Evolutionary conservation across 352 stramenopile genomes (phyloP), one percentile per base, ranked within the genome.

Genomic region (Globisporangium okanoganense): DNA sequence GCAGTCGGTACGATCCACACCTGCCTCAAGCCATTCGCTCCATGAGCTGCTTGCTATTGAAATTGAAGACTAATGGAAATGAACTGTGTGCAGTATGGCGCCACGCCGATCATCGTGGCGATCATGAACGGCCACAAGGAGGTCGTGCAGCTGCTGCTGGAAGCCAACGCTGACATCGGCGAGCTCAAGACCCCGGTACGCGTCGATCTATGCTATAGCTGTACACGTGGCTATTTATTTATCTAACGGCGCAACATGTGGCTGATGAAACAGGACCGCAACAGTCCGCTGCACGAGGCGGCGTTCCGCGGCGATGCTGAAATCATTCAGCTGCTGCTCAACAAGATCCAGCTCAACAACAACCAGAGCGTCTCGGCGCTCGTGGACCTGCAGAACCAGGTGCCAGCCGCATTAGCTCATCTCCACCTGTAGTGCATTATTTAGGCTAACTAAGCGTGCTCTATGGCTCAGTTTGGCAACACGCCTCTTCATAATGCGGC

Each of bases 401-500:
- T 87, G 3, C 12, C 10, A 29, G n/a, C 4, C 38, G 5, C 14
- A 5, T 44, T 44, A 44, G 38, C 8, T 18, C 16, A 10, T 44
- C 14, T n/a, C 36, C 36, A 5, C 36, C 36, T 2, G 2, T 8
- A 20, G 20, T 6, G 38, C 14, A 6, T 22, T 27, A 36, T n/a
- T 14, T 33, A 27, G 13, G 41, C 56, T 49, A 6, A 44, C 16
- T 6, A 16, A 13, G 10, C 13, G 5, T 14, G 10, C 4, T 36
- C 27, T n/a, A 24, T 27, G n/a, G 2, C 44, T 22, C 35, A 92
- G 82, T 93, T 92, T 71, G 84, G 82, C 50, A 93, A 93, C 64
- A 85, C 76, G 12, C 84, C 84, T 14, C 57, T 93, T 24, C 84
- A 93, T 47, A 89, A 88, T 50, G 84, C 84, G 9, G 80, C 84